These are phyloP conservation scores for Exophiala xenobiotica DNA, from an alignment of 2,329 filamentous ascomycete genomes.

Conservation along the genomic window DNA sequence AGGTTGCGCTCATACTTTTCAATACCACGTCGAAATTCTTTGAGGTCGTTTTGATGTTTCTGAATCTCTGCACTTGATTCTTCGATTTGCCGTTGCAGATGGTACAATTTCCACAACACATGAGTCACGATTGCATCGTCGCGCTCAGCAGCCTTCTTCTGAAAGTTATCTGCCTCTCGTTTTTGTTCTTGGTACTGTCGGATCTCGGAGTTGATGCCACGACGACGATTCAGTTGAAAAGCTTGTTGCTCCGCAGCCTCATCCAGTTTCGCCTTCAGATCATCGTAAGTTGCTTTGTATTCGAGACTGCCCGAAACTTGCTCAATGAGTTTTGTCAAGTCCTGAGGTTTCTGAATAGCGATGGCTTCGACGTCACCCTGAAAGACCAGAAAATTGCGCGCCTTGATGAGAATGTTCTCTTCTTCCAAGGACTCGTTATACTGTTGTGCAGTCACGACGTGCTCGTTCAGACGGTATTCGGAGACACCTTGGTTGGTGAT, in stretches of 20 bases:
- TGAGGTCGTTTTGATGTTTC: constrained; percentile 90
- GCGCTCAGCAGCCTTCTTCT: constrained; percentile 83
- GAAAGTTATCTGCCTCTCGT: constrained; percentile 88
- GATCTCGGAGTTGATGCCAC: constrained; percentile 96
- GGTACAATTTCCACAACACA: constrained; percentile 93
- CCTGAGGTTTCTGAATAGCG: constrained; percentile 89
- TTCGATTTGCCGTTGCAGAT: constrained; percentile 91
- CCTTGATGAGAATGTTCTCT: constrained; percentile 97
- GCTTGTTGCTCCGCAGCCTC: constrained; percentile 85
- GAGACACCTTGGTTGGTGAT: constrained; percentile 87
- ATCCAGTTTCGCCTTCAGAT: constrained; percentile 80
- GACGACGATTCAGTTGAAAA: constrained; percentile 81
- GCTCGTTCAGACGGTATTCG: constrained; percentile 96
- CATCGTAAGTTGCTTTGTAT: constrained; percentile 91
- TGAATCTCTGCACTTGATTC: constrained; percentile 87
- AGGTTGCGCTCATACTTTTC: constrained; percentile 79
- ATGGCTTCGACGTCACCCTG: constrained; percentile 98
- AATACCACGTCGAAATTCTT: constrained; percentile 84
- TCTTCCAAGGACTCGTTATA: constrained; percentile 91
- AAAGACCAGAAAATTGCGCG: constrained; percentile 95
- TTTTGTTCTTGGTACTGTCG: constrained; percentile 98
- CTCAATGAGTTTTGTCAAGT: constrained; percentile 90
- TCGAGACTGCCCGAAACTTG: constrained; percentile 97
- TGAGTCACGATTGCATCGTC: constrained; percentile 91
- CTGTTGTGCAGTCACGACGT: constrained; percentile 79